Evolutionary conservation across 2,329 filamentous ascomycete genomes (phyloP), one percentile per base, ranked within the genome.

Genomic region (Tolypocladium paradoxum): DNA sequence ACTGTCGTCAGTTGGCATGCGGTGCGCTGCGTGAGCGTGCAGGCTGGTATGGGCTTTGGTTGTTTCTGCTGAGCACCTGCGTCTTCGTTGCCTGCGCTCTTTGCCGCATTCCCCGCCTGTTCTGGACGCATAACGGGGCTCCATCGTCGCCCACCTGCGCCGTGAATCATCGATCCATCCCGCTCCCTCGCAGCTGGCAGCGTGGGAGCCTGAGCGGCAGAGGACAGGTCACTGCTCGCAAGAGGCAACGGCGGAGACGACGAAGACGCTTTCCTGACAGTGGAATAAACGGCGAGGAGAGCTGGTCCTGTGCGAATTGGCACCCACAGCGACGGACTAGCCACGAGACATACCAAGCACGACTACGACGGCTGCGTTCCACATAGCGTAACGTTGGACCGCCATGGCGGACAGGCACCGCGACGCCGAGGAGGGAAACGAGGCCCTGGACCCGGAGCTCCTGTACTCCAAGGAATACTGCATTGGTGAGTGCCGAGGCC

Each of bases 381-480:
- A 20, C 27, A n/a, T 9, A 3, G 43, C 8, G 43, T 6, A 46
- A 31, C 43, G 43, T 31, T 31, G 43, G 27, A n/a, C 49, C 57
- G 62, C 46, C 56, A 81, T 81, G 77, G 71, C 73, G 54, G 75
- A 77, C 61, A 70, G 71, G 55, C 70, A 74, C 51, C 72, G 73
- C 53, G 73, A 77, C 27, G 68, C 73, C 49, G 72, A 76, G 38
- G 70, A 73, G 47, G 60, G 62, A 58, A 75, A 79, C 57, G 79
- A 79, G 65, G 74, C 76, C 36, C 78, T 71, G 37, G 92, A 97
- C 71, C 93, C 93, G 4, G 90, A 95, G 73, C 82, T 85, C 56
- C 79, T 97, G 51, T 99, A 96, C 71, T 95, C 89, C 57, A 96
- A 95, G 73, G 88, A 93, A 70, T 89, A 84, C 67, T 91, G 87